Evolutionary conservation across 371 early-diverging fungal genomes (phyloP), one percentile per base, ranked within the genome.

Genomic region (Choanephora cucurbitarum): DNA sequence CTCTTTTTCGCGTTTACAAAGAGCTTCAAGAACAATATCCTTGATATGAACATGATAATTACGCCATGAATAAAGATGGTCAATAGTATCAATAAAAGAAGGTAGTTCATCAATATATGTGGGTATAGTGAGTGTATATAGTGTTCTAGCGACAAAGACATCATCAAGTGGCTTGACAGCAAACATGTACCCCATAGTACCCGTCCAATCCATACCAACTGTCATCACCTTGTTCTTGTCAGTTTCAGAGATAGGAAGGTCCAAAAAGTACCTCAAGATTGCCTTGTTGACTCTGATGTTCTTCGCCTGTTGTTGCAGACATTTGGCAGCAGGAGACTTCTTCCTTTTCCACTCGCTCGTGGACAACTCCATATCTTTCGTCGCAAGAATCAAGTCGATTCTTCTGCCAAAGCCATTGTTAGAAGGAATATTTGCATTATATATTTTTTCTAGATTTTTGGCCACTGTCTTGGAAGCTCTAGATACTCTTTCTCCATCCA

Each of bases 341-440:
- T 56, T 48, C 23, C 22, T 51, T 52, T 62, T 62, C 57, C 52
- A 62, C 22, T 62, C 52, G 53, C 53, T 62, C 18, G 57, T 50
- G 31, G 52, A 52, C 34, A 62, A 14, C 44, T 62, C 57, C 5
- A 56, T 13, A 37, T 28, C 53, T 31, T 57, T 62, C 18, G 57
- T 47, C 23, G 62, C 41, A 49, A 60, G 40, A 34, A 62, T 52
- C 17, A 62, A 32, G 23, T 62, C 57, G 32, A 62, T 62, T 46
- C 62, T 45, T 55, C 61, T 43, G 32, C 50, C 55, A 50, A 61
- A 61, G 52, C 51, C 51, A 45, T 53, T 47, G 23, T 49, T 42
- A 14, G 47, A 46, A 19, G 52, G 33, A 52, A 46, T 52, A 22
- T 52, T 52, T 11, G 37, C n/a, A n/a, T 31, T 28, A 19, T 55